Evolutionary conservation across 495 filamentous ascomycete species (phyloP), one percentile per base, ranked within the genome.

Genomic region (Annulohypoxylon moriforme): DNA sequence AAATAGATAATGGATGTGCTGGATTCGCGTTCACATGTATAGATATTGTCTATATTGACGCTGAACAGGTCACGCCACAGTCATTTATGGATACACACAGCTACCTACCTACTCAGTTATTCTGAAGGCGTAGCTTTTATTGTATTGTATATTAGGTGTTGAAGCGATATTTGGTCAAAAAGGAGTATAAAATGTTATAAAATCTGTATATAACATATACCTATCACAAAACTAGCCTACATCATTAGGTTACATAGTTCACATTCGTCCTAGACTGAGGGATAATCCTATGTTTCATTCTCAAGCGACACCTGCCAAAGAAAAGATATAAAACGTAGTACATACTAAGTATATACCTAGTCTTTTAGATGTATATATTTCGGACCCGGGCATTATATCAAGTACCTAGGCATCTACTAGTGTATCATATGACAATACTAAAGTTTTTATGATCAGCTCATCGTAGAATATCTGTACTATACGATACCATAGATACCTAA

Each of bases 61-160:
- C 13, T 33, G 4, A 24, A 4, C 16, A 44, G 8, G 57, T 14
- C 10, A 11, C 6, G 49, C 22, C 14, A 22, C 25, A 16, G 42
- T 36, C 25, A 61, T 29, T 6, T 29, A 29, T 29, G 27, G 27
- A 29, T 34, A 25, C 29, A 38, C 6, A 40, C 13, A 13, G 33
- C 9, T 57, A 53, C 7, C 4, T 5, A 44, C 10, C 42, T 36
- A 36, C 7, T n/a, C 14, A 36, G 34, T 8, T 4, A 25, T 31
- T 11, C 25, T 16, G 16, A 16, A 53, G 16, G 25, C 16, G 5
- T 25, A 31, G 24, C 14, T 14, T 53, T 31, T 31, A 53, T 29
- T 16, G 24, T 31, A n/a, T 53, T 53, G 49, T 53, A 53, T 53
- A 53, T 31, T 53, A 53, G 24, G 47, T 10, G 47, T 29, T 14